Evolutionary conservation across 257 asterid species (phyloP).

Genomic region (Misopates orontium): DNA sequence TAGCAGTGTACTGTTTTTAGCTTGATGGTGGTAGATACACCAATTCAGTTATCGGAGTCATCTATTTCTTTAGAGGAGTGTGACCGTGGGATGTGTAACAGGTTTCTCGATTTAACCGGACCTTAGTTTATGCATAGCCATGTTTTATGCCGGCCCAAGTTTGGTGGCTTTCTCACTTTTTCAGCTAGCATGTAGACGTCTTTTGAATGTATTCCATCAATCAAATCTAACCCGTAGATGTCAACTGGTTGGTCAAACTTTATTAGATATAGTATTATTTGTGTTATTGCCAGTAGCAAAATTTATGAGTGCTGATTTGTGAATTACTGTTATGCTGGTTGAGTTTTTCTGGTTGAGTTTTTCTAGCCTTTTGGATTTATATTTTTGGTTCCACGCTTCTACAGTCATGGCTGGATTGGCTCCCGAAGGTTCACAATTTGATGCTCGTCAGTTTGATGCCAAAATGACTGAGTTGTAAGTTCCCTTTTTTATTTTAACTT

Average conservation of each 20-base stretch:
- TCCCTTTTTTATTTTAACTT: background rate
- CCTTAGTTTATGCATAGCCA: no score
- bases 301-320: background rate
- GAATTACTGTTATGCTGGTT: background rate
- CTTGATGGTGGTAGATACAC: no score
- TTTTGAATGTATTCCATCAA: no score
- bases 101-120: no score
- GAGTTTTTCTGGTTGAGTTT: background rate
- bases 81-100: no score
- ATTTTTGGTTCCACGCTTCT: background rate
- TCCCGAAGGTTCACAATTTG: slow-evolving; percentile 55
- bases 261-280: background rate
- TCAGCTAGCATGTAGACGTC: background rate
- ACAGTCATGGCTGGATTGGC: slow-evolving; percentile 49
- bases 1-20: background rate
- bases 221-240: no score
- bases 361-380: no score
- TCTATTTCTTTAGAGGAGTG: no score
- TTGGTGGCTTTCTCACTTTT: background rate
- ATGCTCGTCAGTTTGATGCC: slow-evolving; percentile 42
- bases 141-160: background rate
- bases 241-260: background rate
- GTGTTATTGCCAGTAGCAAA: background rate
- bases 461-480: slow-evolving; percentile 50
- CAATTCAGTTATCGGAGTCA: background rate